Evolutionary conservation across 306 rosid species (phyloP), one percentile per base, ranked within the genome.

Genomic region (Medicago lupulina): DNA sequence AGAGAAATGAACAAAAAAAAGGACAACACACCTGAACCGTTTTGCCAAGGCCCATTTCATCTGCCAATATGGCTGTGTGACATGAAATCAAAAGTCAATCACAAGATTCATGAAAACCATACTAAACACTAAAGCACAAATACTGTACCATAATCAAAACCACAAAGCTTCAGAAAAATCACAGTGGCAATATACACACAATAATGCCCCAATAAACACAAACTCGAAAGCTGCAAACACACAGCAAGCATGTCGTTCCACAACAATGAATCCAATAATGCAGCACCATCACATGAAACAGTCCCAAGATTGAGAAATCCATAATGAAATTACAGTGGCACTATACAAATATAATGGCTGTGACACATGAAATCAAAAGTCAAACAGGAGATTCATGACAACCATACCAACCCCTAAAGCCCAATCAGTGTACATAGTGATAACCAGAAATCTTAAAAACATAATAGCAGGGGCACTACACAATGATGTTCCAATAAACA

Each of bases 31-130:
- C 99, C 93, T 95, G 99, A 76, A 95, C 71, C 19, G 99, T 95
- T 86, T 95, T 95, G 73, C 99, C 99, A 60, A 95, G 90, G 51
- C 99, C 99, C 97, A 95, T 95, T 86, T 95, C 97, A 62, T 95
- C 99, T 5, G 97, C 99, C 88, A 95, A 89, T 82, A 95, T 95
- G 73, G 99, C 97, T 95, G 96, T 82, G 80, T 68, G 57, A 75
- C 23, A 84, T 39, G 57, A 78, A 58, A 85, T 71, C 74, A 82
- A 67, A 62, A 8, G 40, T 75, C 71, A 80, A 73, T 34, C 16
- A 77, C 18, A 0, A 19, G 39, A 75, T 53, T 71, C 67, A 36
- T 11, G 0, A 39, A 60, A 82, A 44, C 39, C 58, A 80, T 53
- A 34, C 64, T 53, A 34, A 78, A 23, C 43, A 78, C 58, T 40